phyloP scores from a whole-genome alignment of 1,284 basidiomycete genomes.

The Caloboletus inedulis region DNA sequence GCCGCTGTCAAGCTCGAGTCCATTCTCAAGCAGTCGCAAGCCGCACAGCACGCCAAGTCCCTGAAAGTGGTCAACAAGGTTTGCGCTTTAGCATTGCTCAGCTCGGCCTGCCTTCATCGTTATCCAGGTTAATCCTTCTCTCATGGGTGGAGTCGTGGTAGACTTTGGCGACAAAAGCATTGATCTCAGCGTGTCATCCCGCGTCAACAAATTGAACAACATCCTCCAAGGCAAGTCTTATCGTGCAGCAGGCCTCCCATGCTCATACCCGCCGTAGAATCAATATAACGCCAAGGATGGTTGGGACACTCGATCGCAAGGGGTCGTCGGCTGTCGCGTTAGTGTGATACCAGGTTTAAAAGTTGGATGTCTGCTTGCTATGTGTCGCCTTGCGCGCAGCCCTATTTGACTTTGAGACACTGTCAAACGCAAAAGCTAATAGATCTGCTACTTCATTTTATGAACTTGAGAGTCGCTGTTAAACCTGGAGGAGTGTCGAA shows the following conservation, averaged over 20 bases:
- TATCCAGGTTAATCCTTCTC: constrained; percentile 76
- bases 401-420: not conserved
- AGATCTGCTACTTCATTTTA: not conserved
- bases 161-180: constrained; percentile 99
- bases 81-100: constrained; percentile 13
- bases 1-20: constrained; percentile 75
- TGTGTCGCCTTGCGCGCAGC: constrained; percentile 3
- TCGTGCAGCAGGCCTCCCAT: not conserved
- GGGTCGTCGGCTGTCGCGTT: not conserved
- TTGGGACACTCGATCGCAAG: constrained; percentile 2
- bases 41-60: constrained; percentile 80
- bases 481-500: not conserved
- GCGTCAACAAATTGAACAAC: constrained; percentile 93
- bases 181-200: constrained; percentile 90
- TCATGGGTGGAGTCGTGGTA: constrained; percentile 88
- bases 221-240: constrained; percentile 68
- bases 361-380: constrained; percentile 6
- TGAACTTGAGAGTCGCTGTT: not conserved
- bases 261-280: constrained; percentile 31
- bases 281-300: constrained; percentile 29
- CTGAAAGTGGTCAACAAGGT: constrained; percentile 89
- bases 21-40: constrained; percentile 79
- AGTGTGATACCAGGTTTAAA: constrained; percentile 11
- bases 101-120: constrained; percentile 7
- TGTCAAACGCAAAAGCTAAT: not conserved